phyloP scores from a whole-genome alignment of 2,329 filamentous ascomycete species.

The Fusarium sp. region DNA sequence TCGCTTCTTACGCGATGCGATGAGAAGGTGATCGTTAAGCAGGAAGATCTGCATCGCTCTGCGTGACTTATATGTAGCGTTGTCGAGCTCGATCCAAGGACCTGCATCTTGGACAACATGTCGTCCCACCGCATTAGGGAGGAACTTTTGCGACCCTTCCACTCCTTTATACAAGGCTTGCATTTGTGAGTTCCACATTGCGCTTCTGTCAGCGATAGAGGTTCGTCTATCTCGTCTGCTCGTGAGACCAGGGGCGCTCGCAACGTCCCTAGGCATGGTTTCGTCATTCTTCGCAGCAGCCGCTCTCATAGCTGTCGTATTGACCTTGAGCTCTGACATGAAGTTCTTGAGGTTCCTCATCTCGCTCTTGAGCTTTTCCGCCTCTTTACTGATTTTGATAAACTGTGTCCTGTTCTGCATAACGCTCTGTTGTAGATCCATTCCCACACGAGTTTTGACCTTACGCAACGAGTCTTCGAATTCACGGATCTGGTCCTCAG shows the following conservation, averaged over 20 bases:
- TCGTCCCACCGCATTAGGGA: slow-evolving; percentile 89
- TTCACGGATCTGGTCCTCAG: slow-evolving; percentile 85
- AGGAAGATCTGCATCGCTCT: slow-evolving; percentile 91
- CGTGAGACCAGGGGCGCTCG: slow-evolving; percentile 59
- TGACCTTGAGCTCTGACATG: slow-evolving; percentile 91
- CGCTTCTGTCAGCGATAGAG: slow-evolving; percentile 80
- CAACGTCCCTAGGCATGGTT: slow-evolving; percentile 64
- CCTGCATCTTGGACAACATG: slow-evolving; percentile 95
- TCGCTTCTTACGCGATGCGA: slow-evolving; percentile 94
- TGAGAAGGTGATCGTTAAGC: slow-evolving; percentile 91
- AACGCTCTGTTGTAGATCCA: slow-evolving; percentile 92
- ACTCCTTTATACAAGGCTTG: slow-evolving; percentile 91
- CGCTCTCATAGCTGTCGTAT: slow-evolving; percentile 74
- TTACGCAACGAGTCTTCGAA: slow-evolving; percentile 82
- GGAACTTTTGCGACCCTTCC: slow-evolving; percentile 97
- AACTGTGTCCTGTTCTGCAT: slow-evolving; percentile 98
- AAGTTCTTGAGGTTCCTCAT: slow-evolving; percentile 91
- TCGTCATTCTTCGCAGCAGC: slow-evolving; percentile 67
- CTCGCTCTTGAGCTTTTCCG: slow-evolving; percentile 95
- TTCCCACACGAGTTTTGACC: slow-evolving; percentile 81
- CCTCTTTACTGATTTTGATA: slow-evolving; percentile 99
- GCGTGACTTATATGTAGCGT: slow-evolving; percentile 94
- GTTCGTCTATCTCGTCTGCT: slow-evolving; percentile 87
- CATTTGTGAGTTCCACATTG: slow-evolving; percentile 77
- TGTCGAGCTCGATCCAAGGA: slow-evolving; percentile 95